phyloP scores from a whole-genome alignment of 2,329 filamentous ascomycete species.

The Fusarium tupiense region DNA sequence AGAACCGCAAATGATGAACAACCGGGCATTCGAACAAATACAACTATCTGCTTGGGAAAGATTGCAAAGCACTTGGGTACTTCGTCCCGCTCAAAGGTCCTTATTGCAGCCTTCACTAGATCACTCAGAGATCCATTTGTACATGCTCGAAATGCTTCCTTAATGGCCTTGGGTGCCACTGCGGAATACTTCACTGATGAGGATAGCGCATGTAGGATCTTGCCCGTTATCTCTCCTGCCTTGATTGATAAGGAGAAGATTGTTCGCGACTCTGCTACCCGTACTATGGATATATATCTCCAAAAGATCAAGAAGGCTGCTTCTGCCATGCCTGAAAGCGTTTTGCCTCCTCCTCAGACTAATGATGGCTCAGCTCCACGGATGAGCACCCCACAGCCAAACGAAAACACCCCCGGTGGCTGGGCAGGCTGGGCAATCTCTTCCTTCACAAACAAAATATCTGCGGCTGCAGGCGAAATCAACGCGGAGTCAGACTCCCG shows the following conservation, averaged over 20 bases:
- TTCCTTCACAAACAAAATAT: conserved; percentile 95
- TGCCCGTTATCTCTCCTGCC: conserved; percentile 85
- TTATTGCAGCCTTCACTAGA: conserved; percentile 90
- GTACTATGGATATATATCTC: conserved; percentile 88
- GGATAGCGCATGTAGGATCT: conserved; percentile 83
- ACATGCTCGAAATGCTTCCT: conserved; percentile 88
- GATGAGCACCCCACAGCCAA: conserved; percentile 81
- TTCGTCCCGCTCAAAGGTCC: conserved; percentile 84
- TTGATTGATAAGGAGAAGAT: conserved; percentile 96
- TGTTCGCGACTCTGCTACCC: conserved; percentile 89
- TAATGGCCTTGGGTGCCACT: conserved; percentile 88
- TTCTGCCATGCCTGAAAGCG: conserved; percentile 81
- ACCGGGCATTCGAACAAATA: conserved; percentile 96
- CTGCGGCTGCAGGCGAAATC: conserved; percentile 87
- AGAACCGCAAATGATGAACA: conserved; percentile 98
- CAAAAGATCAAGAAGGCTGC: conserved; percentile 83
- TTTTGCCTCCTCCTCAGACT: conserved; percentile 71
- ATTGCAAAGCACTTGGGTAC: conserved; percentile 89
- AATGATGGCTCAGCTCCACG: conserved; percentile 68
- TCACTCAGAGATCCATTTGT: conserved; percentile 94
- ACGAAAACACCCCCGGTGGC: conserved; percentile 54
- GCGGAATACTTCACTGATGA: conserved; percentile 88
- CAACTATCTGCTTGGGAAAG: conserved; percentile 95
- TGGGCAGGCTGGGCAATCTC: conserved; percentile 99
- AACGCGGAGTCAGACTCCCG: conserved; percentile 63